phyloP scores from a whole-genome alignment of 2,329 filamentous ascomycete genomes.

The Botrytis cinerea region DNA sequence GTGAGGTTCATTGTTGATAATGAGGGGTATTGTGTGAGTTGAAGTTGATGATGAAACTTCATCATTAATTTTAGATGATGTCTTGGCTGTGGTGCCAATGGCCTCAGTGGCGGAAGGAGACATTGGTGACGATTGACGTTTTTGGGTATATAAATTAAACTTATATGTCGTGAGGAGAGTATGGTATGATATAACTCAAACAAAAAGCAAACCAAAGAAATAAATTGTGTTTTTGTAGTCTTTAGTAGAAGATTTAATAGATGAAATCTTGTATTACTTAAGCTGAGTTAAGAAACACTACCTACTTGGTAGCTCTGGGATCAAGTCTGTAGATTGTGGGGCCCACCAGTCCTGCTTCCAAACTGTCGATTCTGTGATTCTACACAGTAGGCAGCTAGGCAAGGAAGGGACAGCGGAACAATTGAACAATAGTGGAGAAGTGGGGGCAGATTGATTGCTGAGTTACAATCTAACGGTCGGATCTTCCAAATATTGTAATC shows the following conservation, averaged over 20 bases:
- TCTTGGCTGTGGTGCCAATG: background rate
- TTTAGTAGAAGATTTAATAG: background rate
- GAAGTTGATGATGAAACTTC: conserved; percentile 1
- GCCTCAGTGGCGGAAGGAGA: background rate
- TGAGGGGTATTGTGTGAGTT: conserved; percentile 43
- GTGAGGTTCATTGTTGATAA: conserved; percentile 50
- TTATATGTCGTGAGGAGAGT: background rate
- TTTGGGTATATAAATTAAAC: background rate
- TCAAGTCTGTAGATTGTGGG: background rate
- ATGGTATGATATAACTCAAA: background rate
- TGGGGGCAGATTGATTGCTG: background rate
- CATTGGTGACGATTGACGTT: background rate
- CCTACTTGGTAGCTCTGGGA: background rate
- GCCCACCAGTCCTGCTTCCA: background rate
- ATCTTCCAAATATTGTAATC: background rate
- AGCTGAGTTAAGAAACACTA: background rate
- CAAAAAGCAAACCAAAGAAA: background rate
- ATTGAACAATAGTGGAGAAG: background rate
- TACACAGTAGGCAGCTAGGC: background rate
- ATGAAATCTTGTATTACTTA: background rate
- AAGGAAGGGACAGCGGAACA: background rate
- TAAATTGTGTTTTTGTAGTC: background rate
- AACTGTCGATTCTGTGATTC: background rate
- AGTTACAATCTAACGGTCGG: background rate
- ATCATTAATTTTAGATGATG: background rate